Conservation (phyloP, 768 basidiomycete species). For the Leucocoprinus sp. region DNA sequence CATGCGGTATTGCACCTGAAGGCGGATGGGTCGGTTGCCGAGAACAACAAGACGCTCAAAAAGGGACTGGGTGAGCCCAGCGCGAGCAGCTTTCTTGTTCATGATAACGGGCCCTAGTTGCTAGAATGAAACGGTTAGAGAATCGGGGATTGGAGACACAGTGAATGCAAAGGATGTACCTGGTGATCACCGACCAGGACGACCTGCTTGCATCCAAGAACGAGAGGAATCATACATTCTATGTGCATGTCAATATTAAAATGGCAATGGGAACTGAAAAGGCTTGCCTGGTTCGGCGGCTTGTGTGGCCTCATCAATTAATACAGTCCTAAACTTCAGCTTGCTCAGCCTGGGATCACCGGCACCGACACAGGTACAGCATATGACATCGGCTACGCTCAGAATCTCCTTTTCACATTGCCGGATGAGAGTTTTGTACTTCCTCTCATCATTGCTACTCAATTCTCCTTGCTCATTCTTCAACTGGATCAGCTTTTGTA, state of each 20-base stretch:
- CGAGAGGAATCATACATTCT: conserved; percentile 99
- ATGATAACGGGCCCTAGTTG: conserved; percentile 99
- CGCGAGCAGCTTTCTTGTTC: conserved; percentile 99
- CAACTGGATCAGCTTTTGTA: conserved; percentile 96
- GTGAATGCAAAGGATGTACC: conserved; percentile 22
- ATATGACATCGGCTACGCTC: conserved; percentile 92
- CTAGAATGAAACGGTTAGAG: conserved; percentile 23
- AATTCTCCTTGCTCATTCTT: conserved; percentile 98
- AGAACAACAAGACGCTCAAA: conserved; percentile 96
- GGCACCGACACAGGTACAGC: conserved; percentile 95
- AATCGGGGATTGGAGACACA: background rate
- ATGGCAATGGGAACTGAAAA: conserved; percentile 7
- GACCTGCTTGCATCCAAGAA: conserved; percentile 97
- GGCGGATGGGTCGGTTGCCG: conserved; percentile 91
- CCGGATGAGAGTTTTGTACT: conserved; percentile 92
- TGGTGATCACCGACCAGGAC: conserved; percentile 96
- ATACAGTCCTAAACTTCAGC: conserved; percentile 95
- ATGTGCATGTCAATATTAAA: conserved; percentile 14
- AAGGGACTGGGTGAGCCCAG: conserved; percentile 94
- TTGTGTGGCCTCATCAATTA: conserved; percentile 98
- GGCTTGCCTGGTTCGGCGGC: conserved; percentile 86
- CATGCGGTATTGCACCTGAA: conserved; percentile 99
- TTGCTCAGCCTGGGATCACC: conserved; percentile 95
- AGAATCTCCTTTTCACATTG: conserved; percentile 98
- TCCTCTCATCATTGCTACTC: conserved; percentile 93